Base-by-base conservation (phyloP, 2,329 filamentous ascomycete genomes). In the Colletotrichum higginsianum region DNA sequence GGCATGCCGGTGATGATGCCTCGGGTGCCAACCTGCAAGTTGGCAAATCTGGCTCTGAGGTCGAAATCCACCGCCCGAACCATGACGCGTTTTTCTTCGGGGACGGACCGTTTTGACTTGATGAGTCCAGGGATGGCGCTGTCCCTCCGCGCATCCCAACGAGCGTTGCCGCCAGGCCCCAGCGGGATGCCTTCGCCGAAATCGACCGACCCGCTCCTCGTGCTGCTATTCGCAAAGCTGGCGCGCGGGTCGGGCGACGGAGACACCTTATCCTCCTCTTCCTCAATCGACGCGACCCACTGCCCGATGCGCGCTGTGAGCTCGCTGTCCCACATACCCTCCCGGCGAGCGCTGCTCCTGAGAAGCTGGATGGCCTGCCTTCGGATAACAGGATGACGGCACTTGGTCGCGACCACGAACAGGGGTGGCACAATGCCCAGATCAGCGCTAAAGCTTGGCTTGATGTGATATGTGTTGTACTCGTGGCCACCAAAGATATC, bases 291-390 rank as follows among this genome's bases (percentile, higher is more conserved):
- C 78, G 87, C 85, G 47, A 90, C 83, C 87, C 88, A 90, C 69
- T 82, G 83, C 57, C 84, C 86, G 74, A 90, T 89, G 9, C 84
- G 84, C 1, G 88, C 88, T 13, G 85, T 83, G 71, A 90, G 83
- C 74, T 89, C 86, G 75, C 88, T 91, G 75, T 93, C 91, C 91
- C 91, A 93, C 85, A 93, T 90, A 26, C 89, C 91, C 79, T 93
- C 91, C 60, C 90, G 84, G 56, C 90, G 85, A 9, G 89, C 87
- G 76, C 87, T 90, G 74, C 85, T 88, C 61, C 85, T 84, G 66
- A 93, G 80, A 47, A 93, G 79, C 77, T 88, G 84, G 52, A 93
- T 90, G 9, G 91, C 91, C 73, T 88, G 87, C 21, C 89, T 84
- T 23, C 91, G 86, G 44, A 88, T 84, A 1, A 81, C 75, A 0